These are phyloP conservation scores for Theobroma grandiflorum DNA, from an alignment of 441 rosid genomes.

Conservation along the genomic window DNA sequence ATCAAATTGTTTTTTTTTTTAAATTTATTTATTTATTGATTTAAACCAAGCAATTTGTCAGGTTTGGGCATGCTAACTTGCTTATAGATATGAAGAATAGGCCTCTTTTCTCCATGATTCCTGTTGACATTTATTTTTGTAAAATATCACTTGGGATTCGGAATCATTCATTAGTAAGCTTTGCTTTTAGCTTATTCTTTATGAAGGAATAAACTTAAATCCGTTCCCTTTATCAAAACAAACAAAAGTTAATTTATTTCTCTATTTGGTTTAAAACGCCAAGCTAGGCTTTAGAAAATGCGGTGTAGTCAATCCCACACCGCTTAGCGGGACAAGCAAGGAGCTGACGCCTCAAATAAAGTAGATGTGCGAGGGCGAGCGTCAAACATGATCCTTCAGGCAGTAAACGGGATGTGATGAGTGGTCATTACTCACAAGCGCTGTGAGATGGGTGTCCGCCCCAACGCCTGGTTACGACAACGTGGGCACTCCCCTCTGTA, in stretches of 20 bases:
- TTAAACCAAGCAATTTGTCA: neutral
- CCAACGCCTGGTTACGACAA: slow-evolving; percentile 53
- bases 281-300: neutral
- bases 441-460: slow-evolving; percentile 55
- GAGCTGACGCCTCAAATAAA: slow-evolving; percentile 22
- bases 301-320: slow-evolving; percentile 39
- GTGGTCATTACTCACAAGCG: slow-evolving; percentile 39
- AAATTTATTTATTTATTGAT: too few species aligned
- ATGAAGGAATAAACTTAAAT: too few species aligned
- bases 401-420: slow-evolving; percentile 57
- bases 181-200: too few species aligned
- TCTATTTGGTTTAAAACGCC: too few species aligned
- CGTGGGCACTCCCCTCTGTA: slow-evolving; percentile 36
- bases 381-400: slow-evolving; percentile 37
- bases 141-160: neutral
- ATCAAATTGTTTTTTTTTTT: neutral
- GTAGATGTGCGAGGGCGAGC: fast-evolving
- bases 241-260: too few species aligned
- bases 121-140: neutral
- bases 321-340: neutral
- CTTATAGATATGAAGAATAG: neutral
- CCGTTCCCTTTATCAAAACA: too few species aligned
- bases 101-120: neutral
- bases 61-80: neutral
- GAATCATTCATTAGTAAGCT: neutral